A percentile compares a stretch with the other conserved stretches of the same genome.
Evolutionary conservation across 192 early-diverging fungal species (phyloP).

Genomic region (Entophlyctis helioformis): DNA sequence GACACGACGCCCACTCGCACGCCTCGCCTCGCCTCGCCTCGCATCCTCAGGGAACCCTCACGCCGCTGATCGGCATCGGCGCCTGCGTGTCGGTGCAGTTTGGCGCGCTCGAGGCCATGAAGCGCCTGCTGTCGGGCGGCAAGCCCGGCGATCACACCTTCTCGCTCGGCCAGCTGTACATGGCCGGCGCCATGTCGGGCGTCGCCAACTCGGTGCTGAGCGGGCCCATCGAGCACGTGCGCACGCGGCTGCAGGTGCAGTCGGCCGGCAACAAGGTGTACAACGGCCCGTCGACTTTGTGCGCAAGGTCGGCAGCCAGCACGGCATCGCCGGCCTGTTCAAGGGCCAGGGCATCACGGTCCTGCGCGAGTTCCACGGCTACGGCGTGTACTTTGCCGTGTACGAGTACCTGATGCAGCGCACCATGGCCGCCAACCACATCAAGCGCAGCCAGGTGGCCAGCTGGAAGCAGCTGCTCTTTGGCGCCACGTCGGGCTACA

Average conservation of each 20-base stretch:
- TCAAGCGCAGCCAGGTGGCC: constrained; percentile 58
- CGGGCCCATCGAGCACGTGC: constrained; percentile 91
- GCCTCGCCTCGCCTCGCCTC: too few species aligned
- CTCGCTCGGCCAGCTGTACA: constrained; percentile 63
- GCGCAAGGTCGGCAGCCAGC: constrained; percentile 57
- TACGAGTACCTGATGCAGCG: constrained; percentile 86
- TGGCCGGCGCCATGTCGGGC: constrained; percentile 75
- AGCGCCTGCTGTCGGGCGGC: constrained; percentile 68
- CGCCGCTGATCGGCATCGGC: constrained; percentile 87
- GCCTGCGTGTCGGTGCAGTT: constrained; percentile 98
- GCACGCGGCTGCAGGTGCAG: constrained; percentile 92
- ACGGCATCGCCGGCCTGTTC: constrained; percentile 75
- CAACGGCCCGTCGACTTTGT: constrained; percentile 74
- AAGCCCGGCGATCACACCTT: constrained; percentile 42
- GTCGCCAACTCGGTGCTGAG: constrained; percentile 79
- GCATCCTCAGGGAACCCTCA: constrained; percentile 77
- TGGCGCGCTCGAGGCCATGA: constrained; percentile 73
- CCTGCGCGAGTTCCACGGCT: constrained; percentile 81
- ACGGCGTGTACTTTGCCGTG: constrained; percentile 84
- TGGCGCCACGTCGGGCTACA: constrained; percentile 76
- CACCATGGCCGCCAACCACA: constrained; percentile 40
- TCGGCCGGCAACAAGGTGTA: constrained; percentile 14
- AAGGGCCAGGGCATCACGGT: constrained; percentile 83
- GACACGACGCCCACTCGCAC: too few species aligned
- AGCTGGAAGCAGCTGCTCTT: constrained; percentile 65